phyloP scores from a whole-genome alignment of 169 alveolate species.

The Eimeria praecox region DNA sequence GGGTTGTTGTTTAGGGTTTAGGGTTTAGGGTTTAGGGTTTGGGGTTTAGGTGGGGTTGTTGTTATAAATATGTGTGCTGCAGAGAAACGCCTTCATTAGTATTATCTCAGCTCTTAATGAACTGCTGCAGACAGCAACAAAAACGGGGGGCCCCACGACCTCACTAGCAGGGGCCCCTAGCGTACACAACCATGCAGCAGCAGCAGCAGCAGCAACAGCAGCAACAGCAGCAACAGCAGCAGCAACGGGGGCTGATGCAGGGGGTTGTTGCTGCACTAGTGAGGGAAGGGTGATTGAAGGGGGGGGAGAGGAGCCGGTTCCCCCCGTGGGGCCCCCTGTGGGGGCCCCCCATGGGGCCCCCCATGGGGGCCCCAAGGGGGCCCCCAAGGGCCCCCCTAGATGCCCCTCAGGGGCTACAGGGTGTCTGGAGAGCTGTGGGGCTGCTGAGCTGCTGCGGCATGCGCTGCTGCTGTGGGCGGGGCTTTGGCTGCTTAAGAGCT shows the following conservation, averaged over 20 bases:
- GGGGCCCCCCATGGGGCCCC: background rate
- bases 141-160: background rate
- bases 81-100: conserved; percentile 52
- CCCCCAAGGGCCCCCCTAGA: background rate
- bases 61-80: background rate
- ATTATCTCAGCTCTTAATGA: conserved; percentile 45
- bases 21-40: background rate
- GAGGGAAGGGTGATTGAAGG: background rate
- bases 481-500: conserved; percentile 53
- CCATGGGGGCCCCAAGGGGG: background rate
- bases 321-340: background rate
- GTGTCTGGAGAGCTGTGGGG: conserved; percentile 24
- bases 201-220: background rate
- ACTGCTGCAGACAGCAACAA: conserved; percentile 44
- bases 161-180: background rate
- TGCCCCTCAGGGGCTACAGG: background rate
- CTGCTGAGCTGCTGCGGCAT: conserved; percentile 43
- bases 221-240: background rate
- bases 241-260: background rate
- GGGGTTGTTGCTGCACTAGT: background rate
- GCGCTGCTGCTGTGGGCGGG: conserved; percentile 65
- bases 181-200: background rate
- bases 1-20: background rate
- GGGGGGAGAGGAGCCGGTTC: background rate
- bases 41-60: background rate